phyloP scores from a whole-genome alignment of 371 early-diverging fungal genomes.

The Mortierella sp. region DNA sequence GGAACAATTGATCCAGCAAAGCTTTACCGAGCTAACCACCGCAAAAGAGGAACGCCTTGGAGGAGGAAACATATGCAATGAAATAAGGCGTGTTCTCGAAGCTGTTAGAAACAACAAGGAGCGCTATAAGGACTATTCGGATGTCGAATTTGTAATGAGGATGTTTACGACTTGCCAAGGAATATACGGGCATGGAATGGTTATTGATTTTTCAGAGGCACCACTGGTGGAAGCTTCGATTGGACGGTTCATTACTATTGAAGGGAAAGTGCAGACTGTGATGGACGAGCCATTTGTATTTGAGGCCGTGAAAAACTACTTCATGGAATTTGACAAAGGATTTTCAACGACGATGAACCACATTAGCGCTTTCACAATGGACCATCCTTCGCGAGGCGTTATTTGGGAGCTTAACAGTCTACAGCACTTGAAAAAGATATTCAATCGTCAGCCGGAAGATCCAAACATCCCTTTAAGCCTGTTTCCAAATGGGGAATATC shows the following conservation, averaged over 20 bases:
- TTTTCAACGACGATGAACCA: neutral
- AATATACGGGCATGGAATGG: neutral
- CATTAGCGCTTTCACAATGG: neutral
- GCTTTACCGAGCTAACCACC: neutral
- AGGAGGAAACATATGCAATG: neutral
- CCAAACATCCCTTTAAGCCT: too few relatives aligned
- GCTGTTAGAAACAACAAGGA: neutral
- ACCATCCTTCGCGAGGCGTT: neutral
- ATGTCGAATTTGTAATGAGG: neutral
- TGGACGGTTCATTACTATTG: neutral
- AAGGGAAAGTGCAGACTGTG: neutral
- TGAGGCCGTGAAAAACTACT: neutral
- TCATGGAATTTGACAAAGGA: neutral
- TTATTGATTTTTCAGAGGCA: neutral
- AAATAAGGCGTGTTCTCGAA: neutral
- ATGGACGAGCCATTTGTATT: constrained; percentile 2
- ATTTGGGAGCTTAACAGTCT: too few relatives aligned
- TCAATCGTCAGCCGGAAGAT: too few relatives aligned
- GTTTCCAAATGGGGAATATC: too few relatives aligned
- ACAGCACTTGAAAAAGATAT: too few relatives aligned
- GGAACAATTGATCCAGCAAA: neutral
- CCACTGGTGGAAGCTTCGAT: neutral
- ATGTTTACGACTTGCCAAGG: neutral
- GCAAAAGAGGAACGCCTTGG: neutral
- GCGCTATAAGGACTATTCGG: neutral